Percentiles rank a stretch among this genome's conserved stretches.
Evolutionary conservation across 73 alveolate genomes (phyloP).

Genomic region (Tetrahymena thermophila): DNA sequence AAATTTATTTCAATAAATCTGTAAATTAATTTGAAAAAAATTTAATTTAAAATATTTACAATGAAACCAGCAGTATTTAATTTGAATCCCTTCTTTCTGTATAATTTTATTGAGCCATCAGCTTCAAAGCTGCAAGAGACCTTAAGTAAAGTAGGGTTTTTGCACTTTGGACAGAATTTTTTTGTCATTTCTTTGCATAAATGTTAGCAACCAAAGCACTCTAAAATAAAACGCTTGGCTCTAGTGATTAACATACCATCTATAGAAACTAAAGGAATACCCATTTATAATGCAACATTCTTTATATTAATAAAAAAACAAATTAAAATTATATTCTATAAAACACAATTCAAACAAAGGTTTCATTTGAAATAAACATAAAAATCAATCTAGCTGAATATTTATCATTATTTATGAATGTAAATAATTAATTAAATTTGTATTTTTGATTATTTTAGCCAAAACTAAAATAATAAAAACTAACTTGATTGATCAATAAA

Average conservation of each 20-base stretch:
- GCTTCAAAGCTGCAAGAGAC: conserved; percentile 30
- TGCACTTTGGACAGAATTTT: conserved; percentile 24
- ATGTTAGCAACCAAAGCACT: conserved; percentile 9
- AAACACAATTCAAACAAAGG: no score
- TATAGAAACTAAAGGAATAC: conserved; percentile 21
- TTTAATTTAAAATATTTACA: not conserved
- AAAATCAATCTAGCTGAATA: not conserved
- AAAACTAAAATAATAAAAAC: not conserved
- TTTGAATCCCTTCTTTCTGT: conserved; percentile 29
- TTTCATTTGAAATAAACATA: not conserved
- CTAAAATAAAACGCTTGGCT: conserved; percentile 36
- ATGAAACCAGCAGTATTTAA: conserved; percentile 16
- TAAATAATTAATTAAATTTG: not conserved
- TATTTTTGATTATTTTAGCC: not conserved
- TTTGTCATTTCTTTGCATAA: conserved; percentile 23
- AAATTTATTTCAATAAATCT: not conserved
- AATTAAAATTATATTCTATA: no score
- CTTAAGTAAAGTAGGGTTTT: conserved; percentile 11
- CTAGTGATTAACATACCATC: conserved; percentile 29
- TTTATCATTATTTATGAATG: not conserved
- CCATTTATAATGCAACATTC: conserved; percentile 39
- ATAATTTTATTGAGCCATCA: conserved; percentile 33
- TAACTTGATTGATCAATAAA: not conserved
- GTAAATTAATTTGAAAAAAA: not conserved
- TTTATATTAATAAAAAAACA: not conserved